Base-by-base conservation (phyloP, 192 early-diverging fungal genomes). In the Gaertneriomyces semiglobifer region DNA sequence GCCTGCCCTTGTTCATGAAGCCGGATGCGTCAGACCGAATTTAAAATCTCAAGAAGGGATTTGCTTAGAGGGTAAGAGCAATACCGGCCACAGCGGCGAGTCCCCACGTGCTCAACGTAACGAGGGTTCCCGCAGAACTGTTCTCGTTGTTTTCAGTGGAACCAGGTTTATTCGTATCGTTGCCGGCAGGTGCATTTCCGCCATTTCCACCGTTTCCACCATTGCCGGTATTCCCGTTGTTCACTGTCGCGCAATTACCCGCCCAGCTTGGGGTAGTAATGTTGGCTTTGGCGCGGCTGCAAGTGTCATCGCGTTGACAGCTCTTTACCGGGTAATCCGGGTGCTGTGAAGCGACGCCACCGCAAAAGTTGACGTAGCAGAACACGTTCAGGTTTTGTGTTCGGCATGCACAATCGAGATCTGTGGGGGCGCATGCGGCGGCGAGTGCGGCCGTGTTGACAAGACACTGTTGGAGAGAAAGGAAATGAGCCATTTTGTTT, bases 301-400 rank as follows among this genome's bases (percentile, higher is more conserved):
- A 66, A 18, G 33, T 5, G 16, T 33, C 33, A 55, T 66, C 58
- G 16, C 65, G 53, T 12, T 14, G 5, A 55, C 65, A 66, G 12
- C 41, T 58, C 43, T 42, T 44, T 6, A 55, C 14, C 10, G 38
- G 53, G 65, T 55, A 48, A 16, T 66, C 65, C 7, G 65, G 52
- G 54, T 14, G 14, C 16, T 53, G 10, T 42, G 42, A 44, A 6
- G 20, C 33, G 12, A 57, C 55, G 14, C 55, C 55, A 39, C 55
- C 55, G 56, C 65, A 66, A 33, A 66, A 66, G 65, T 66, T 66
- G 65, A 66, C 44, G 65, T 66, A 66, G 55, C 65, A 66, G 41
- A 58, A 66, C 16, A 66, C 65, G 8, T 55, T 14, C 3, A 40
- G 41, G 53, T 38, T 58, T 5, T 12, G 6, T 7, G n/a, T 33